Conservation (phyloP, 345 rosid species). For the Firmiana major region DNA sequence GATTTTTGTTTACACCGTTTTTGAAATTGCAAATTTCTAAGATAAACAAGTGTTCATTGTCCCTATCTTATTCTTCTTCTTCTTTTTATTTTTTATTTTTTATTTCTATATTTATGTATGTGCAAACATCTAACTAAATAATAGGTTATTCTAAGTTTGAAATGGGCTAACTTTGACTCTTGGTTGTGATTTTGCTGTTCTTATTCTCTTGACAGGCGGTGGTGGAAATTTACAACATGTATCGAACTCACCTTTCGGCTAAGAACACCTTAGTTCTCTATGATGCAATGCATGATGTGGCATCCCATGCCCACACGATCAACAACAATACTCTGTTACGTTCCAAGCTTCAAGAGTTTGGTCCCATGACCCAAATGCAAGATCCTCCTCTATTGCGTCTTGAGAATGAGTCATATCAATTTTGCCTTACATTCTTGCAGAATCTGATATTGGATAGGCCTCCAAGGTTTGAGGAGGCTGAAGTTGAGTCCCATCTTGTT, state of each 20-base stretch:
- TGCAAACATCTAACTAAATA: not conserved
- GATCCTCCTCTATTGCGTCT: conserved; percentile 93
- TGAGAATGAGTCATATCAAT: conserved; percentile 92
- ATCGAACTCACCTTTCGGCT: conserved; percentile 64
- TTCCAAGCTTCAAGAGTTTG: conserved; percentile 71
- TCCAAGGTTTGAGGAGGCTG: conserved; percentile 41
- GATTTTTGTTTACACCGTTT: not conserved
- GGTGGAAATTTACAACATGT: conserved; percentile 93
- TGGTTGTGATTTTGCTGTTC: not conserved
- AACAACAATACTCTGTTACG: conserved; percentile 59
- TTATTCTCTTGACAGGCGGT: conserved; percentile 57
- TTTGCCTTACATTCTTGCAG: conserved; percentile 87
- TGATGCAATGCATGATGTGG: conserved; percentile 78
- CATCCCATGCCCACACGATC: conserved; percentile 71
- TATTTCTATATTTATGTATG: not conserved
- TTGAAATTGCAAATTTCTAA: not conserved
- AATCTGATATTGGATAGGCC: conserved; percentile 64
- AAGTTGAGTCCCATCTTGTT: conserved; percentile 68
- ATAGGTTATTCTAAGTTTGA: not conserved
- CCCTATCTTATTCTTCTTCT: not conserved
- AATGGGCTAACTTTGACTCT: not conserved
- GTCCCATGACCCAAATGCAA: conserved; percentile 92
- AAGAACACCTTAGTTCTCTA: conserved; percentile 69
- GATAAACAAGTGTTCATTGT: not conserved
- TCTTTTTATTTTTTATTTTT: not conserved